Base-by-base conservation (phyloP, 768 basidiomycete genomes). In the Kwoniella sp. region DNA sequence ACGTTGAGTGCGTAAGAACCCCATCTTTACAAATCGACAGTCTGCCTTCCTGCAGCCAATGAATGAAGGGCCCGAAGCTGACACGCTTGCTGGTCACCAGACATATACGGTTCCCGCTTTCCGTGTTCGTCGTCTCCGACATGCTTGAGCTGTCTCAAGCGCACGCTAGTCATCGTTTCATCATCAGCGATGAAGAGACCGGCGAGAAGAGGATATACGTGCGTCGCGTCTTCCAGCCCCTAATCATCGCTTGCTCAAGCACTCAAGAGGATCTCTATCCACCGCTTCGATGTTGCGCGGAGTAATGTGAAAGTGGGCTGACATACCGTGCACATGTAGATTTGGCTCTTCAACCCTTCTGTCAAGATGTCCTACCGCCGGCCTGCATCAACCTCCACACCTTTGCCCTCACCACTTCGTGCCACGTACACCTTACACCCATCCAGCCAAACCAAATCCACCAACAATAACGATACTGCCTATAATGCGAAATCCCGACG, bases 311-410 rank as follows among this genome's bases (percentile, higher is more conserved):
- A 8, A 30, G 26, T 7, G 7, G 41, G 54, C 55, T 58, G 58
- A 5, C 12, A 8, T 30, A 22, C 31, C 17, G 53, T 23, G 20
- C 26, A 22, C 12, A 56, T 20, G 28, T 74, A 94, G 93, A 84
- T 97, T 23, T 97, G 95, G 94, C 77, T 97, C 23, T 96, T 98
- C 85, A 96, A 94, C 79, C 93, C 93, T 0, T 88, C 85, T 68
- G 87, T 98, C 70, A 86, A 86, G 12, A 81, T 97, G 15, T 87
- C 92, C 0, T 94, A 92, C 76, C 85, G 86, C 51, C 84, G 86
- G 9, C 80, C 85, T 5, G 80, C 82, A 12, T 45, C 41, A 3
- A 45, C 41, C 3, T 45, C 92, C 23, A 86, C 88, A 8, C 86
- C 87, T 76, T 84, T 82, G 54, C 87, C 85, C 5, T 86, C 86